Percentiles rank a stretch among this genome's conserved stretches.
Conservation (phyloP, 495 filamentous ascomycete genomes). For the Aspergillus taichungensis region DNA sequence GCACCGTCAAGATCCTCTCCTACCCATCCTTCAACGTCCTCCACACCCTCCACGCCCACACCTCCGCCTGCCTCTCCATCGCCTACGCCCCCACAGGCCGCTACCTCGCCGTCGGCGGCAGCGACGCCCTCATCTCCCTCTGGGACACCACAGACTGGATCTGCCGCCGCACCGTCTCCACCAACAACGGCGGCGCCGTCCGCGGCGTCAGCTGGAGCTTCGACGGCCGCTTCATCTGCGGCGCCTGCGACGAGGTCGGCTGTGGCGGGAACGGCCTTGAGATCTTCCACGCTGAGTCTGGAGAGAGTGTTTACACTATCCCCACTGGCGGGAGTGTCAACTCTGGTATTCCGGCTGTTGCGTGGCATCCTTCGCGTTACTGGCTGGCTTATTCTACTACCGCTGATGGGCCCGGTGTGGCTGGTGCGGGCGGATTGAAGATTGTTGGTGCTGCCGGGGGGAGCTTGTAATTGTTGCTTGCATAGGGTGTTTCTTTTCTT, state of each 20-base stretch:
- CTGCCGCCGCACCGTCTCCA: constrained; percentile 69
- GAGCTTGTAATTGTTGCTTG: constrained; percentile 15
- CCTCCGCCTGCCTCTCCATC: constrained; percentile 63
- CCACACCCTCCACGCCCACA: constrained; percentile 72
- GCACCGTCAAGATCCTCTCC: constrained; percentile 68
- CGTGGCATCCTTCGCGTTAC: constrained; percentile 87
- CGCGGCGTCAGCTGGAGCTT: constrained; percentile 84
- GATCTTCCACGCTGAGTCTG: constrained; percentile 78
- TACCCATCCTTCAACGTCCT: constrained; percentile 46
- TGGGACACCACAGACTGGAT: constrained; percentile 95
- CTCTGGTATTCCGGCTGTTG: constrained; percentile 52
- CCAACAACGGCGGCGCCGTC: constrained; percentile 64
- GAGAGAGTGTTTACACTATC: constrained; percentile 74
- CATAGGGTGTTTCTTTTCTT: too few relatives aligned
- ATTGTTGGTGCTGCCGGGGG: constrained; percentile 62
- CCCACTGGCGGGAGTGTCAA: constrained; percentile 50
- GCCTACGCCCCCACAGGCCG: constrained; percentile 66
- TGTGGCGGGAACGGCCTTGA: constrained; percentile 46
- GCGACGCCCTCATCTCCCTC: constrained; percentile 77
- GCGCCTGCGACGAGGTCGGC: constrained; percentile 68
- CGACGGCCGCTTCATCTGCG: constrained; percentile 80
- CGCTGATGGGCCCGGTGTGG: constrained; percentile 59
- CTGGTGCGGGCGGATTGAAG: constrained; percentile 66
- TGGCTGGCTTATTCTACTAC: constrained; percentile 86
- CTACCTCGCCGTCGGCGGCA: constrained; percentile 81